A percentile compares a stretch with the other conserved stretches of the same genome.
Evolutionary conservation across 495 filamentous ascomycete genomes (phyloP).

Genomic region (Pseudoneurospora amorphoporcata): DNA sequence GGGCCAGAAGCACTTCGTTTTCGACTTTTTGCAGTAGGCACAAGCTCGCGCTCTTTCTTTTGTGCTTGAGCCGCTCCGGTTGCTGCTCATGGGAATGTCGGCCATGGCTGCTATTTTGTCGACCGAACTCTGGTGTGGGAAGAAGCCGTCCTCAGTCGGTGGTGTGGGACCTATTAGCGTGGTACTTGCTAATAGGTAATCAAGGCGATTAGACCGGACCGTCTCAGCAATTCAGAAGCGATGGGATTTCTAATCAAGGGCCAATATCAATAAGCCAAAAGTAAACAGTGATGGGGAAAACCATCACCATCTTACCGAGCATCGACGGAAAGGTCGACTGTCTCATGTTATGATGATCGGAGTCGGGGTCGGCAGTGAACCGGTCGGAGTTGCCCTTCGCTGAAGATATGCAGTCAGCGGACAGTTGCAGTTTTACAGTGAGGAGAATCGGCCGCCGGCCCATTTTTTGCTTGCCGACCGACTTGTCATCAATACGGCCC

Average conservation of each 20-base stretch:
- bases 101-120: constrained; percentile 1
- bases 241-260: not conserved
- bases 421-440: not conserved
- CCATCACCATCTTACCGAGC: not conserved
- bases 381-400: not conserved
- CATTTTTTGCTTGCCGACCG: not conserved
- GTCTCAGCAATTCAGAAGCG: not conserved
- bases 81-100: not conserved
- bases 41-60: constrained; percentile 6
- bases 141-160: not conserved
- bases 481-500: not conserved
- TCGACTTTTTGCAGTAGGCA: constrained; percentile 10
- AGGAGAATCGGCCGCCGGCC: not conserved
- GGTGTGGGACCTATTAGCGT: not conserved
- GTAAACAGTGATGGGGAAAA: not conserved
- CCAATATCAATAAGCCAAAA: not conserved
- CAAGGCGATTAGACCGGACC: not conserved
- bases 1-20: constrained; percentile 10
- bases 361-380: constrained; percentile 1
- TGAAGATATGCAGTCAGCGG: not conserved
- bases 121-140: not conserved
- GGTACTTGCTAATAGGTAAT: not conserved
- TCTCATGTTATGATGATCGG: not conserved
- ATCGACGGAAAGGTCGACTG: not conserved
- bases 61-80: not conserved